A percentile compares a stretch with the other conserved stretches of the same genome.
These are phyloP conservation scores for Bipolaris zeicola DNA, from an alignment of 2,329 filamentous ascomycete species.

Conservation along the genomic window DNA sequence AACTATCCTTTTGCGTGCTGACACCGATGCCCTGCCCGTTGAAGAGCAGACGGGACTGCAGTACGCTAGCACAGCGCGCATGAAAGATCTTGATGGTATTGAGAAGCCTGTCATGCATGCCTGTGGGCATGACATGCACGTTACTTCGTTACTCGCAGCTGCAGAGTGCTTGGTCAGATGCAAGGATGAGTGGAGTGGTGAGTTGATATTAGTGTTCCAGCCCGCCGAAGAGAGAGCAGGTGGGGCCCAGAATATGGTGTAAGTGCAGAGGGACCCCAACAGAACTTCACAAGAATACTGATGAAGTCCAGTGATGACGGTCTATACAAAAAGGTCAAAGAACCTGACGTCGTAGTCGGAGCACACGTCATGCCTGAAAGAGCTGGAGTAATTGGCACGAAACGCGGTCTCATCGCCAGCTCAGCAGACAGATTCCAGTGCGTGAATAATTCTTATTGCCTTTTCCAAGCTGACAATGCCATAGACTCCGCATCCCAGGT, in stretches of 20 bases:
- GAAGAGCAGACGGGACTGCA: conserved; percentile 60
- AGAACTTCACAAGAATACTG: background rate
- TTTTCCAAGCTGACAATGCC: conserved; percentile 18
- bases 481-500: conserved; percentile 62
- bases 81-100: conserved; percentile 54
- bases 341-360: conserved; percentile 63
- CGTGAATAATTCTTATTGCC: background rate
- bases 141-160: conserved; percentile 62
- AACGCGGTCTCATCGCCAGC: conserved; percentile 50
- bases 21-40: conserved; percentile 67
- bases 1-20: conserved; percentile 64
- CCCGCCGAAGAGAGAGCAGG: conserved; percentile 68
- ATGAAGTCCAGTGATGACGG: conserved; percentile 53
- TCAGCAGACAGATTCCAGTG: conserved; percentile 49
- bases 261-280: background rate
- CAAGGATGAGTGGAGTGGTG: conserved; percentile 63
- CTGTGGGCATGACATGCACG: conserved; percentile 69
- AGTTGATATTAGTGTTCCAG: conserved; percentile 68
- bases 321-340: conserved; percentile 59
- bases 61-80: conserved; percentile 60
- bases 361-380: conserved; percentile 61
- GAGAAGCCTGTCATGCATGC: conserved; percentile 69
- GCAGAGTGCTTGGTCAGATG: conserved; percentile 56
- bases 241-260: conserved; percentile 67
- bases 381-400: conserved; percentile 50